These are phyloP conservation scores for Eucalyptus virginea DNA, from an alignment of 345 rosid genomes.

Conservation along the genomic window DNA sequence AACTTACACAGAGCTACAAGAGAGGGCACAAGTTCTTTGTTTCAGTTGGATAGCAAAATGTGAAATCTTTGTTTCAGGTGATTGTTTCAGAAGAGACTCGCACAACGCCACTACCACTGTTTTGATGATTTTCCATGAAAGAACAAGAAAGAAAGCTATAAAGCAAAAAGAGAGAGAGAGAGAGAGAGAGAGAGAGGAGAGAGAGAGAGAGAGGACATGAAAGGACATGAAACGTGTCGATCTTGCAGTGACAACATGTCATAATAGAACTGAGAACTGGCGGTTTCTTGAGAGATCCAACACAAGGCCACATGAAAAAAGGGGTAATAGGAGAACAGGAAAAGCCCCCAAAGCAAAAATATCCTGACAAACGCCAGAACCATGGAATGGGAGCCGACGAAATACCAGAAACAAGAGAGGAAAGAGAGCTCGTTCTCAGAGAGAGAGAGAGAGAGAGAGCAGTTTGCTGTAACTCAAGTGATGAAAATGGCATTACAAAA, in stretches of 20 bases:
- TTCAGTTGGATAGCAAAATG: neutral
- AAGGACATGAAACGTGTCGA: neutral
- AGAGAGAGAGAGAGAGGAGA: neutral
- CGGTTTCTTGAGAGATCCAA: neutral
- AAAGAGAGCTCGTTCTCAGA: neutral
- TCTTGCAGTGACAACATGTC: neutral
- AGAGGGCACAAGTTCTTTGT: neutral
- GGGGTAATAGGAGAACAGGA: neutral
- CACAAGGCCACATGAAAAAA: neutral
- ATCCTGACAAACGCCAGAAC: neutral
- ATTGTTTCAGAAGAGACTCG: neutral
- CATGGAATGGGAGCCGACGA: neutral
- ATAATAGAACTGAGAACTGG: neutral
- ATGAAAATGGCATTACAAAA: neutral
- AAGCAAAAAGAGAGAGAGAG: neutral
- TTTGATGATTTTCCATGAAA: neutral
- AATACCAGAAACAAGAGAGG: neutral
- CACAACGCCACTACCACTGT: neutral
- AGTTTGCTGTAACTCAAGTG: neutral
- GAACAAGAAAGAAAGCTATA: neutral
- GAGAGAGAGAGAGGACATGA: neutral
- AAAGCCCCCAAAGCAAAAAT: neutral
- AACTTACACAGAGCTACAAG: neutral
- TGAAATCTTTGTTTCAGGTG: neutral
- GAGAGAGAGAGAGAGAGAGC: neutral